phyloP scores from a whole-genome alignment of 2,329 filamentous ascomycete genomes.

The Beauveria sp. region DNA sequence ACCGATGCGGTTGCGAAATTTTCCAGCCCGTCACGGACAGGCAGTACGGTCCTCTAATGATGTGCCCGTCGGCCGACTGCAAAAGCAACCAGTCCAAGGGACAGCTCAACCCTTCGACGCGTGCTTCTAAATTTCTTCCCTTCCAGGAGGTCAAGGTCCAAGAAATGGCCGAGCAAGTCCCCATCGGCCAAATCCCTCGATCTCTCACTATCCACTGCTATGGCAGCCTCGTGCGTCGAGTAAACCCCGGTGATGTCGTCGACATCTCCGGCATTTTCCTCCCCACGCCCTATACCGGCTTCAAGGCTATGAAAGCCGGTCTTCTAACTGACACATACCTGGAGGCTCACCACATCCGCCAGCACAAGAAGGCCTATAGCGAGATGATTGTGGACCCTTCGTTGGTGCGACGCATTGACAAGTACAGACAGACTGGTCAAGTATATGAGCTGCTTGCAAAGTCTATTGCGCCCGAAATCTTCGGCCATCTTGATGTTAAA shows the following conservation, averaged over 20 bases:
- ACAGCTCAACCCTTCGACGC: conserved; percentile 87
- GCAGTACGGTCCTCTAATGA: conserved; percentile 77
- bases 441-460: conserved; percentile 93
- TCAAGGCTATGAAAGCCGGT: conserved; percentile 92
- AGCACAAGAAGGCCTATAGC: conserved; percentile 98
- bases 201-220: conserved; percentile 86
- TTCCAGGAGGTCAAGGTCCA: conserved; percentile 99
- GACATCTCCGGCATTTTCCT: conserved; percentile 94
- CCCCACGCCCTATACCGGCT: conserved; percentile 96
- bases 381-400: conserved; percentile 77
- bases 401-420: conserved; percentile 76
- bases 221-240: conserved; percentile 73
- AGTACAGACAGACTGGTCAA: conserved; percentile 76
- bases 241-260: conserved; percentile 90
- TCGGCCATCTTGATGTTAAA: conserved; percentile 92
- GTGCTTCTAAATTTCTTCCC: conserved; percentile 91
- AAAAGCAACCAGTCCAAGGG: conserved; percentile 85
- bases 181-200: conserved; percentile 92
- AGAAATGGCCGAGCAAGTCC: conserved; percentile 98
- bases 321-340: conserved; percentile 96
- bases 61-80: conserved; percentile 88
- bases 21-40: conserved; percentile 93
- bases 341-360: conserved; percentile 85
- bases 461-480: conserved; percentile 97
- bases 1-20: conserved; percentile 92